Evolutionary conservation across 2,329 filamentous ascomycete species (phyloP).

Genomic region (Emmonsiellopsis sp.): DNA sequence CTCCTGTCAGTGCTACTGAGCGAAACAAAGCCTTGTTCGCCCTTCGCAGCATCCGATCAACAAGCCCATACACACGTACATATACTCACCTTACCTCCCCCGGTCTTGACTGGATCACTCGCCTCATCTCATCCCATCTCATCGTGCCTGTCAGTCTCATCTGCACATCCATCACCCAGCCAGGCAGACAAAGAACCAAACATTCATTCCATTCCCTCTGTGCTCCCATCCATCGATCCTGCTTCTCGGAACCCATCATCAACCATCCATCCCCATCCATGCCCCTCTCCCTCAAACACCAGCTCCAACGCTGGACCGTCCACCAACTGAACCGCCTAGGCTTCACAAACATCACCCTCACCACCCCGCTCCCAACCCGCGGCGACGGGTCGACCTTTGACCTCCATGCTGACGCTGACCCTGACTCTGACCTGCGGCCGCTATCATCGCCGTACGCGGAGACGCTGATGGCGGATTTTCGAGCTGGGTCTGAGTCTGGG

Average conservation of each 20-base stretch:
- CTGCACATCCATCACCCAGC: no score
- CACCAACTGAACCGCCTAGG: not conserved
- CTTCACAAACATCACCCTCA: not conserved
- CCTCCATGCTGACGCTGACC: not conserved
- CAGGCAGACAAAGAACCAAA: not conserved
- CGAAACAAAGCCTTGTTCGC: not conserved
- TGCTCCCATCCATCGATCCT: not conserved
- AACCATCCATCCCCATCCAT: not conserved
- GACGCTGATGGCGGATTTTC: no score
- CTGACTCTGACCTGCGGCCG: not conserved
- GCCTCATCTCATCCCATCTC: not conserved
- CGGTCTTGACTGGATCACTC: not conserved
- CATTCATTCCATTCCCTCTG: not conserved
- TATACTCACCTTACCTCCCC: not conserved
- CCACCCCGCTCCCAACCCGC: not conserved
- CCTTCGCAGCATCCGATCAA: not conserved
- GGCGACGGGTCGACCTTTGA: constrained; percentile 2
- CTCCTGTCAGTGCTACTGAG: not conserved
- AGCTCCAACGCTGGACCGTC: constrained; percentile 2
- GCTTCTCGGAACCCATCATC: not conserved
- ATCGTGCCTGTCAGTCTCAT: no score
- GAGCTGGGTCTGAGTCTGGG: no score
- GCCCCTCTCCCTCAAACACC: constrained; percentile 1
- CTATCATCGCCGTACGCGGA: no score
- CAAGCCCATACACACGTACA: not conserved